phyloP scores from a whole-genome alignment of 208 protist genomes.

The Vickermania ingenoplastis region DNA sequence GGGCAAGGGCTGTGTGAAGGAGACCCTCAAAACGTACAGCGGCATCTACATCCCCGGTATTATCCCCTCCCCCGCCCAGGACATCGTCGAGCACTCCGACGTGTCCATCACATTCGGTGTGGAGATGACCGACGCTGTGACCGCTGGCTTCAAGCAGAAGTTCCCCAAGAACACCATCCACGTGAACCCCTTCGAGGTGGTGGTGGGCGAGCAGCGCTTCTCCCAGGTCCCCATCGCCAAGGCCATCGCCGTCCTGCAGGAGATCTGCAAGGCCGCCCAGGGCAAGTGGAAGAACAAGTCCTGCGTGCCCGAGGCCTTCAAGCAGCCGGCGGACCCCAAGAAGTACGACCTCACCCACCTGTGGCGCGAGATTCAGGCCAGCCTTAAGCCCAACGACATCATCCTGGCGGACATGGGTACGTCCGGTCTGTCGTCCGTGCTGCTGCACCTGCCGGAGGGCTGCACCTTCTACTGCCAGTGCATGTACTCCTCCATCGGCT shows the following conservation, averaged over 20 bases:
- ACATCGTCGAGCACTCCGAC: constrained; percentile 28
- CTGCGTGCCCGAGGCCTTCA: constrained; percentile 19
- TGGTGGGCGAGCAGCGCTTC: constrained; percentile 28
- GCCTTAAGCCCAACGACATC: constrained; percentile 27
- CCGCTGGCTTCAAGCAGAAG: constrained; percentile 25
- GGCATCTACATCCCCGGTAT: constrained; percentile 33
- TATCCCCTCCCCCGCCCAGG: constrained; percentile 15
- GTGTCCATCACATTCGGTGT: constrained; percentile 34
- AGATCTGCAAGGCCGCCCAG: constrained; percentile 19
- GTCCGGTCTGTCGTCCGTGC: constrained; percentile 25
- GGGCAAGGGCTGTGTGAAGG: constrained; percentile 35
- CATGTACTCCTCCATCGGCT: constrained; percentile 50
- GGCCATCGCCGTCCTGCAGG: constrained; percentile 24
- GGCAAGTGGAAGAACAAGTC: constrained; percentile 27
- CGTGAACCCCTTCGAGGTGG: constrained; percentile 28
- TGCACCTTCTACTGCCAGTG: constrained; percentile 16
- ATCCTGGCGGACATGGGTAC: constrained; percentile 41
- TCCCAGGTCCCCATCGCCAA: constrained; percentile 32
- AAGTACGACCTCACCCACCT: constrained; percentile 26
- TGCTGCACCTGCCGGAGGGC: constrained; percentile 25
- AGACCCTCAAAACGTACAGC: constrained; percentile 33
- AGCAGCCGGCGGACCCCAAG: constrained; percentile 3
- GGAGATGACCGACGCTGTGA: constrained; percentile 27
- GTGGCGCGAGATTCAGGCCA: constrained; percentile 33
- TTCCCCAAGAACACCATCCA: constrained; percentile 35